Evolutionary conservation across 228 moss, liverwort and hornwort species (phyloP).

Genomic region (Sphagnum fallax): DNA sequence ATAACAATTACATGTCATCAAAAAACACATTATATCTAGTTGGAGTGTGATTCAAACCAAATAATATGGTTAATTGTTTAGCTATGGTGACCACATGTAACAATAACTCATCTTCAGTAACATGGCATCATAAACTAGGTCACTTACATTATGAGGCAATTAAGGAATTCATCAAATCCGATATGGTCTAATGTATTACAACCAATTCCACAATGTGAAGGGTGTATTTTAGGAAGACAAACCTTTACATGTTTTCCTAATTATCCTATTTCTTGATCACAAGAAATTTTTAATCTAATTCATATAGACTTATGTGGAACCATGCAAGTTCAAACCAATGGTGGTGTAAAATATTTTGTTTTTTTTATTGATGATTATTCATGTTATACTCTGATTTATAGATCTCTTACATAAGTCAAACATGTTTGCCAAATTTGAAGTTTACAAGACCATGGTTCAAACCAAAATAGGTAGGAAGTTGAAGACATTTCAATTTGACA

Average conservation of each 20-base stretch:
- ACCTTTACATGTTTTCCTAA: too few relatives aligned
- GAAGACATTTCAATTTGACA: background rate
- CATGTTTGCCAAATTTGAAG: background rate
- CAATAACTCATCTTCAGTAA: too few relatives aligned
- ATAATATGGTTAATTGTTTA: too few relatives aligned
- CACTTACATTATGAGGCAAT: too few relatives aligned
- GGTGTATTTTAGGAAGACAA: too few relatives aligned
- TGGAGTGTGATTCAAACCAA: background rate
- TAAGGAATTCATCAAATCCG: too few relatives aligned
- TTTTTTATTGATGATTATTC: background rate
- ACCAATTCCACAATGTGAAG: too few relatives aligned
- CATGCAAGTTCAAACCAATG: background rate
- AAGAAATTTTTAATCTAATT: background rate
- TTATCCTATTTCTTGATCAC: too few relatives aligned
- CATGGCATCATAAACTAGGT: too few relatives aligned
- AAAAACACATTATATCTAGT: background rate
- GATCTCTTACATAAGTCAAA: background rate
- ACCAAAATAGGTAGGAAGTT: background rate
- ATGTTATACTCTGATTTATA: background rate
- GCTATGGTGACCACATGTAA: too few relatives aligned
- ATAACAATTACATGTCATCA: too few relatives aligned
- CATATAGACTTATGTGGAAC: background rate
- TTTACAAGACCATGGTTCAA: background rate
- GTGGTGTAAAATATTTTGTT: background rate
- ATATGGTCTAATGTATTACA: too few relatives aligned